Base-by-base conservation (phyloP, 2,329 filamentous ascomycete genomes). In the Sarocladiaceae sp. region DNA sequence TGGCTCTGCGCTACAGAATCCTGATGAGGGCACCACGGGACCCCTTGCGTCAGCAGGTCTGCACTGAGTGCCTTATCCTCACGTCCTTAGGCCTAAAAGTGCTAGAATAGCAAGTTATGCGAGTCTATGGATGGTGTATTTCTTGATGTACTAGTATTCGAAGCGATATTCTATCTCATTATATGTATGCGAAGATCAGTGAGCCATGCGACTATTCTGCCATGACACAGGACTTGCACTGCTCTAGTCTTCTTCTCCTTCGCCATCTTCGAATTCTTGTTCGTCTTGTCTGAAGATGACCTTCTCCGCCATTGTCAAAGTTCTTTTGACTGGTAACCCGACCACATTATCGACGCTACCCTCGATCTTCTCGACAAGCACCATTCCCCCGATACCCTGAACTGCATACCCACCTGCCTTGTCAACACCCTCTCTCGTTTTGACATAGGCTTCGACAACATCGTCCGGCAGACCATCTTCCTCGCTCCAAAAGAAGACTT, bases 371-470 rank as follows among this genome's bases (percentile, higher is more conserved):
- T 96, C 89, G 11, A 98, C 82, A 46, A 98, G 65, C 48, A 98
- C 72, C 60, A 96, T 82, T 7, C 86, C 84, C 2, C 87, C 93
- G 10, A 91, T 71, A 0, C 91, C 93, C 65, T 98, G 93, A 44
- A 98, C 78, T 1, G 88, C 93, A 64, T 98, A 98, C 0, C 93
- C 93, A 2, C 93, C 93, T 0, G 93, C 93, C 72, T 97, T 98
- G 64, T 97, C 93, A 10, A 81, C 89, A 2, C 93, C 93, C 70
- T 98, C 93, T 45, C 91, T 75, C 18, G 91, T 96, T 58, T 74
- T 76, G 47, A 90, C 84, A 59, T 90, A 90, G 4, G 70, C 78
- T 54, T 88, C 70, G 47, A 97, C 82, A 53, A 95, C 76, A 48
- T 95, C 89, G 66, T 98, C 91, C 12, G 71, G 68, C 47, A 80